Conservation (phyloP, 2,329 filamentous ascomycete genomes). For the Mariannaea elegans region DNA sequence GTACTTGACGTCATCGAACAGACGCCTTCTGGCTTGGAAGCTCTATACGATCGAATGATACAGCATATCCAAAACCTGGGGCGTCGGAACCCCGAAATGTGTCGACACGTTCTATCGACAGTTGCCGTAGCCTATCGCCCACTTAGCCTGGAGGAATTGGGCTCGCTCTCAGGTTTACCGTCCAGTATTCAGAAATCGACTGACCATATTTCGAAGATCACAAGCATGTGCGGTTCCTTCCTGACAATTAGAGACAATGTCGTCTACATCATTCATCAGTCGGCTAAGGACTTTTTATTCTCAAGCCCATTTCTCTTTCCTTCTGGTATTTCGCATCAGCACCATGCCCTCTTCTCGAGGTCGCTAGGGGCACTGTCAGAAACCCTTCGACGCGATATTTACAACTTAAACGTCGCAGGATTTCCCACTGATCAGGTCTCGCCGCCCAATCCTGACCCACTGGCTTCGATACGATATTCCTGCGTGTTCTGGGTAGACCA, state of each 20-base stretch:
- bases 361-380: slow-evolving; percentile 45
- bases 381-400: slow-evolving; percentile 48
- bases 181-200: no score
- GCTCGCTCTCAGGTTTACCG: slow-evolving; percentile 10
- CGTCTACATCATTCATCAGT: slow-evolving; percentile 52
- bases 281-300: slow-evolving; percentile 56
- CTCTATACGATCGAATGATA: slow-evolving; percentile 52
- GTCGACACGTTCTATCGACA: slow-evolving; percentile 47
- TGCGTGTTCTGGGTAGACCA: slow-evolving; percentile 35
- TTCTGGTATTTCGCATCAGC: slow-evolving; percentile 31
- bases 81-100: slow-evolving; percentile 43
- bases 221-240: slow-evolving; percentile 50
- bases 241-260: slow-evolving; percentile 42
- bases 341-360: slow-evolving; percentile 44
- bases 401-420: slow-evolving; percentile 33
- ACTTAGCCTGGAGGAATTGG: slow-evolving; percentile 47
- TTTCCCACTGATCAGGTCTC: slow-evolving; percentile 16
- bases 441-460: slow-evolving; percentile 19
- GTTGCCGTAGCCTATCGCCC: neutral
- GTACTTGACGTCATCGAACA: no score
- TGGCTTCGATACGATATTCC: slow-evolving; percentile 27
- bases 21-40: slow-evolving; percentile 47
- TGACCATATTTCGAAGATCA: slow-evolving; percentile 33
- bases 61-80: slow-evolving; percentile 39
- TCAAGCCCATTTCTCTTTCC: slow-evolving; percentile 44